Base-by-base conservation (phyloP, 306 rosid species). In the Begonia fuchsioides region DNA sequence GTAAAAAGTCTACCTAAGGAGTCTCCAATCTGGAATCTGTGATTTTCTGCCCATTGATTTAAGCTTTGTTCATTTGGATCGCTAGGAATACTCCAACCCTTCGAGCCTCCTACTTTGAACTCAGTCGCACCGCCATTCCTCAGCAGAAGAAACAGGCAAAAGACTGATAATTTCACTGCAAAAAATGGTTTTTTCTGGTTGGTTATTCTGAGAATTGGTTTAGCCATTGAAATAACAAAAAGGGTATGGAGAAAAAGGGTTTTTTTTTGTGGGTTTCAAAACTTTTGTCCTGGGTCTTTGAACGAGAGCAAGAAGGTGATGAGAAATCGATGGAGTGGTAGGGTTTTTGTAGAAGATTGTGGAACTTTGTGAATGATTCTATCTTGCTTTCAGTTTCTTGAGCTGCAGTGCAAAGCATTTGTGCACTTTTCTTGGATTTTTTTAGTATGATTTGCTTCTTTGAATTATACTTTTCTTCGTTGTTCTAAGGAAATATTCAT, bases 21-120 rank as follows among this genome's bases (percentile, higher is more conserved):
- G 72, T 90, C 95, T 32, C 98, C 96, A 14, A 68, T 59, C 60
- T 85, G 86, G 62, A 85, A 92, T 58, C 96, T 47, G 60, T 48
- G 75, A 12, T 54, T 65, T 60, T 73, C 75, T 9, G 98, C 98
- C 98, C 98, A 85, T 61, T 73, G 87, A 66, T 64, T 73, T 19
- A 64, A 77, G 54, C 62, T 70, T 8, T 69, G 61, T 44, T 57
- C 53, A 64, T 47, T 68, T 38, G 92, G 50, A 48, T 75, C 72
- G 51, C 57, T 71, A 15, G 96, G 82, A 49, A 47, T 63, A 63
- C 52, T 41, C 96, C 98, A 92, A 58, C 86, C 90, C 35, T 56
- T 56, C 13, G 61, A 56, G 9, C 61, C 61, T 35, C 61, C 61
- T 14, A 85, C 56, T 12, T 70, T 46, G 13, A 79, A 82, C 13